phyloP scores from a whole-genome alignment of 2,329 filamentous ascomycete genomes.

The Harringtonia lauricola region DNA sequence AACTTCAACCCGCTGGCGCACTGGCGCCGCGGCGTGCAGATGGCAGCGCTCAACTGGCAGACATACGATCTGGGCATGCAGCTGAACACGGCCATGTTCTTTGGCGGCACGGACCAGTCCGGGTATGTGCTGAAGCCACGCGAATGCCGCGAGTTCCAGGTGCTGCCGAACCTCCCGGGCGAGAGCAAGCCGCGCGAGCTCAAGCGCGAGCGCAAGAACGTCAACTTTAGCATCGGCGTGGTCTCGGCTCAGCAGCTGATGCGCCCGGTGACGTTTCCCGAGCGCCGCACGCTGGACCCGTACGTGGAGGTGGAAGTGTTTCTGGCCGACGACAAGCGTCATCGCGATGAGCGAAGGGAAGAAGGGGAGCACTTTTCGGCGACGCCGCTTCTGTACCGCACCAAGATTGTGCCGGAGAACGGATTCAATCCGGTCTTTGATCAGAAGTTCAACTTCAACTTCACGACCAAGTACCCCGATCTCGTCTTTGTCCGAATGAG shows the following conservation, averaged over 20 bases:
- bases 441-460: constrained; percentile 64
- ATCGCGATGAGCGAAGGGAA: constrained; percentile 65
- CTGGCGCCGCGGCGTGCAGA: constrained; percentile 93
- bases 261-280: constrained; percentile 49
- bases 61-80: constrained; percentile 94
- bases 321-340: constrained; percentile 83
- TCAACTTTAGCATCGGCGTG: constrained; percentile 77
- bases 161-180: constrained; percentile 43
- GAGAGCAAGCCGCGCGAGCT: constrained; percentile 30
- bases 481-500: constrained; percentile 90
- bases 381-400: constrained; percentile 41
- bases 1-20: constrained; percentile 93
- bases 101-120: constrained; percentile 71
- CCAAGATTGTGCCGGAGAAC: constrained; percentile 72
- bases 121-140: constrained; percentile 92
- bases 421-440: constrained; percentile 90
- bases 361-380: constrained; percentile 34
- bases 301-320: constrained; percentile 95
- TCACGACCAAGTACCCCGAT: constrained; percentile 90
- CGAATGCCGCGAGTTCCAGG: constrained; percentile 64
- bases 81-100: constrained; percentile 96
- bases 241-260: constrained; percentile 94
- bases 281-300: constrained; percentile 64
- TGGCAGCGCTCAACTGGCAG: constrained; percentile 98
- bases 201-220: constrained; percentile 69